Evolutionary conservation across 441 rosid species (phyloP), one percentile per base, ranked within the genome.

Genomic region (Jatropha podagrica): DNA sequence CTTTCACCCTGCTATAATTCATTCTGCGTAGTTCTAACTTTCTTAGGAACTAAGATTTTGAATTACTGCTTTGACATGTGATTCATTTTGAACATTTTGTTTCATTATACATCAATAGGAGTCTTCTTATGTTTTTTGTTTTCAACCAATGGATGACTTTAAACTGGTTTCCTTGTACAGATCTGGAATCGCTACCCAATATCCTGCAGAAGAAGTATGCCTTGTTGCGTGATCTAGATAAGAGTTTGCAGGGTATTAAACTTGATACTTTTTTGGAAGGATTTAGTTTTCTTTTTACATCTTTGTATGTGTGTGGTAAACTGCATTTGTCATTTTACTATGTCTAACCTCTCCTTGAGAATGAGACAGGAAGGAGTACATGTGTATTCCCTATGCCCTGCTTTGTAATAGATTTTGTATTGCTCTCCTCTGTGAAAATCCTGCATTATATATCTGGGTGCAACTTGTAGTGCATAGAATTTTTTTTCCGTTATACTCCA

Each of bases 171-270:
- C 68, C 11, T n/a, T 76, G 5, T 63, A 60, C 87, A 92, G 98
- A 90, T 85, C 85, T 96, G 74, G 97, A 93, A 72, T 86, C 97
- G 0, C 71, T 93, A 70, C 95, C 99, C 8, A 82, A 87, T 84
- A 89, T 88, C 69, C 84, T 96, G 72, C 98, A 91, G 81, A 96
- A 92, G 88, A 96, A 93, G 79, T 96, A 92, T 75, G 83, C 95
- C 7, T 83, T 96, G 78, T 77, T 96, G 62, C 95, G 91, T 65
- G 97, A 93, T 78, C 94, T 96, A 38, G 99, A 96, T 77, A 87
- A 86, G 79, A 96, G 99, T 74, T 87, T 96, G 81, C 97, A 92
- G 84, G 99, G 99, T 93, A 85, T 71, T 18, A n/a, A 7, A 54
- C 32, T 13, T 18, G 1, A 32, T 32, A 15, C 23, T 55, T 55